These are phyloP conservation scores for Serpula lacrymans DNA, from an alignment of 768 basidiomycete species.

Conservation along the genomic window DNA sequence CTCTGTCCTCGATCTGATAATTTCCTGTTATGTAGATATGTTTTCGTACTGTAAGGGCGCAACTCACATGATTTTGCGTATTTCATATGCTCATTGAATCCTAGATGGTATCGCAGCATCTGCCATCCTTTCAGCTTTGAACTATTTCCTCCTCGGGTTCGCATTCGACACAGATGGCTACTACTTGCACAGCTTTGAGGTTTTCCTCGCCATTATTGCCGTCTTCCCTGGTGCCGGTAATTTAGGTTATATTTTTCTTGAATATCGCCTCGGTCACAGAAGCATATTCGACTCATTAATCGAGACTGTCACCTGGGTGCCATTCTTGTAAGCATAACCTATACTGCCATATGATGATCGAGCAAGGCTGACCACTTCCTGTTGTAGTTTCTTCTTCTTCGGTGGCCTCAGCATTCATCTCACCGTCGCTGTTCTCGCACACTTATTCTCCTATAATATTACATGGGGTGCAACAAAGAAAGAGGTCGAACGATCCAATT, in stretches of 20 bases:
- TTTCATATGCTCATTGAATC: not conserved
- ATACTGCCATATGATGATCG: not conserved
- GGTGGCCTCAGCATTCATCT: constrained; percentile 56
- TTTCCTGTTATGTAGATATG: constrained; percentile 30
- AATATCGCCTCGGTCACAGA: constrained; percentile 59
- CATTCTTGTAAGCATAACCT: constrained; percentile 34
- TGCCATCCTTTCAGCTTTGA: constrained; percentile 60
- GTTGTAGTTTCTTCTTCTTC: constrained; percentile 45
- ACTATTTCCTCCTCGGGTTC: constrained; percentile 74
- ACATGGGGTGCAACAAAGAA: constrained; percentile 41
- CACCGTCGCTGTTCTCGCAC: constrained; percentile 49
- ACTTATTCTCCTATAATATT: constrained; percentile 57
- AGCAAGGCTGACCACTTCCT: constrained; percentile 6
- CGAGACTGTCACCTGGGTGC: constrained; percentile 25
- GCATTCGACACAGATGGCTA: constrained; percentile 69
- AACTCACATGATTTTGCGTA: not conserved
- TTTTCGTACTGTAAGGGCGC: constrained; percentile 44
- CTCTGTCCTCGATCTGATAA: not conserved
- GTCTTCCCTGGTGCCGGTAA: constrained; percentile 77
- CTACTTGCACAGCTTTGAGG: constrained; percentile 78
- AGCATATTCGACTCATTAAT: constrained; percentile 18
- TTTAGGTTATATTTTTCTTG: constrained; percentile 65
- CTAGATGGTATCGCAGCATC: constrained; percentile 63
- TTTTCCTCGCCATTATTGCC: constrained; percentile 73
- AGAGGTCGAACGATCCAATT: constrained; percentile 77